phyloP scores from a whole-genome alignment of 345 rosid genomes.

The Geranium rotundifolium region DNA sequence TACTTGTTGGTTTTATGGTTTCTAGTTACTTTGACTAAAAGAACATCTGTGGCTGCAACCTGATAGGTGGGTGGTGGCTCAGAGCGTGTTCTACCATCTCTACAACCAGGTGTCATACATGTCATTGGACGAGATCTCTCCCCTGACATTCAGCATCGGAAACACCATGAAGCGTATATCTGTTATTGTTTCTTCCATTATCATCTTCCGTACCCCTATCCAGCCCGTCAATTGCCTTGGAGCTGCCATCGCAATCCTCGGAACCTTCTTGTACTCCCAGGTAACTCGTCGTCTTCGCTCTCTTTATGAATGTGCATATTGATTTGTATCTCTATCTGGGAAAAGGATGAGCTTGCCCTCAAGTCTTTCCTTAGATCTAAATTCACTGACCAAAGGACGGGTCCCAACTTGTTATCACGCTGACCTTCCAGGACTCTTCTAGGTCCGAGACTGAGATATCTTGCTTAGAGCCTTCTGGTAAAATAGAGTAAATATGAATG shows the following conservation, averaged over 20 bases:
- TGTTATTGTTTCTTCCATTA: slow-evolving; percentile 14
- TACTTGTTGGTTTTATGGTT: too few species aligned
- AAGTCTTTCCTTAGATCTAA: too few species aligned
- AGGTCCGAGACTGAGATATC: too few species aligned
- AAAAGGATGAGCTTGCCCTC: too few species aligned
- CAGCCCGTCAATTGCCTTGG: slow-evolving; percentile 90
- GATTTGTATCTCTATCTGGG: too few species aligned
- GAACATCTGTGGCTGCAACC: not conserved
- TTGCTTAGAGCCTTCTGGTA: too few species aligned
- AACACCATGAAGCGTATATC: slow-evolving; percentile 98
- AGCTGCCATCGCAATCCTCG: slow-evolving; percentile 89
- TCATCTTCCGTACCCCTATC: slow-evolving; percentile 94
- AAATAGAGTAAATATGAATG: too few species aligned
- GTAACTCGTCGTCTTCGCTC: slow-evolving; percentile 18
- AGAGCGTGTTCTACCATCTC: slow-evolving; percentile 94
- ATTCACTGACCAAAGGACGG: too few species aligned
- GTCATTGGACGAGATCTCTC: slow-evolving; percentile 93
- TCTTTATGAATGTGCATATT: too few species aligned
- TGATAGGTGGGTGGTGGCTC: slow-evolving; percentile 87
- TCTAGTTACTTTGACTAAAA: not conserved
- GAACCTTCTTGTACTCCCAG: slow-evolving; percentile 98
- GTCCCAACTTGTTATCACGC: too few species aligned
- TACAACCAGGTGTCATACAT: slow-evolving; percentile 25
- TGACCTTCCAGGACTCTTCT: too few species aligned
- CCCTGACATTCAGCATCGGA: slow-evolving; percentile 91